Percentiles rank a stretch among this genome's conserved stretches.
phyloP scores from a whole-genome alignment of 192 early-diverging fungal species.

The Coemansia sp. region DNA sequence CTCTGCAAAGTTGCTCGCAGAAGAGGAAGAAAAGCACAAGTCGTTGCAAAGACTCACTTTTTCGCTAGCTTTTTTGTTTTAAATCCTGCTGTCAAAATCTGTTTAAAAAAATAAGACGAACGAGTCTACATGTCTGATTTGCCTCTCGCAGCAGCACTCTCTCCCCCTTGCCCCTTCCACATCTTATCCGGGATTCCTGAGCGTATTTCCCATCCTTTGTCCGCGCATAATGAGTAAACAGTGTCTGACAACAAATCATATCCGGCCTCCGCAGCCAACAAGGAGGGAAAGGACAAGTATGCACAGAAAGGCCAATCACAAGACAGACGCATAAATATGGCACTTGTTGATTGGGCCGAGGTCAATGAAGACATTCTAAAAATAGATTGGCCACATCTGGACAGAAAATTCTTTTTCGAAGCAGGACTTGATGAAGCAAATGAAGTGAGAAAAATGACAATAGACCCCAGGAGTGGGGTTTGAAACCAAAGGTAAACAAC shows the following conservation, averaged over 20 bases:
- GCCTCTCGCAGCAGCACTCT: neutral
- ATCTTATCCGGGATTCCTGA: neutral
- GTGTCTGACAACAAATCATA: neutral
- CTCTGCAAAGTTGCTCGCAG: too few species aligned
- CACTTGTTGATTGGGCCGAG: conserved; percentile 1
- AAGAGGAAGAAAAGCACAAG: too few species aligned
- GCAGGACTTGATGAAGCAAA: neutral
- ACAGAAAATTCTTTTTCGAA: neutral
- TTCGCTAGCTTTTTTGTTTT: too few species aligned
- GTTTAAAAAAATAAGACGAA: too few species aligned
- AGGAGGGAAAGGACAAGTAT: neutral
- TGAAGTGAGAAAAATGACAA: neutral
- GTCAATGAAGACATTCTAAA: neutral
- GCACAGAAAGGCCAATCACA: neutral
- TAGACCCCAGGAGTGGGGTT: conserved; percentile 6
- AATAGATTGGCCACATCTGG: neutral
- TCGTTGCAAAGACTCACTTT: too few species aligned
- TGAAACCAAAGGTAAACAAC: neutral
- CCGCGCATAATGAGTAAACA: neutral
- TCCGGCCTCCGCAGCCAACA: conserved; percentile 1
- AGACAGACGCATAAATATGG: neutral
- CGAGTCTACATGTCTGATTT: neutral
- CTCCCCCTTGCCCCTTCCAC: neutral
- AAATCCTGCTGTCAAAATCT: too few species aligned
- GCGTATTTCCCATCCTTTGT: neutral